phyloP scores from a whole-genome alignment of 2,329 filamentous ascomycete species.

The Colletotrichum lentis region DNA sequence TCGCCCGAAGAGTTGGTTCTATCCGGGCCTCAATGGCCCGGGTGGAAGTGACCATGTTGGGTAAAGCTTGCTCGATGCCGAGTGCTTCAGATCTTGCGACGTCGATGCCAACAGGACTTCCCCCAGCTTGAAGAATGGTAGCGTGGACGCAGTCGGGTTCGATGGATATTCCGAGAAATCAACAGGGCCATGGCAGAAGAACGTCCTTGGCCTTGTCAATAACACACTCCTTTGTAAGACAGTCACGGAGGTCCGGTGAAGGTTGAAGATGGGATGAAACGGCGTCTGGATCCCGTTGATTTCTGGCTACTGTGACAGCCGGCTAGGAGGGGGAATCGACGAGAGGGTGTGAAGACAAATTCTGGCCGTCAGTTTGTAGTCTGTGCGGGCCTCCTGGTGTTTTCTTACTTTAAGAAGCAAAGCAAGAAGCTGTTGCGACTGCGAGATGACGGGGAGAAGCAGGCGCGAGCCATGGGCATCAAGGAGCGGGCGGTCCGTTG shows the following conservation, averaged over 20 bases:
- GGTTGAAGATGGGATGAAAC: slow-evolving; percentile 21
- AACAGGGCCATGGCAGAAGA: not conserved
- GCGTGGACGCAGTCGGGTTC: not conserved
- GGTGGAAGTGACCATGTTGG: not conserved
- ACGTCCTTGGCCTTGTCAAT: not conserved
- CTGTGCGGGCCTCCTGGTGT: not conserved
- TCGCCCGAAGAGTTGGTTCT: not conserved
- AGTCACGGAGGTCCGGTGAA: slow-evolving; percentile 23
- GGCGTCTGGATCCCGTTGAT: not conserved
- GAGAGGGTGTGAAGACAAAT: not conserved
- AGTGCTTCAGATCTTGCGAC: slow-evolving; percentile 1
- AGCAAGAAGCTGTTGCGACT: too few species aligned
- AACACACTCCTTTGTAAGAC: not conserved
- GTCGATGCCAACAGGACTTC: not conserved
- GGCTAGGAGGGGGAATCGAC: slow-evolving; percentile 1
- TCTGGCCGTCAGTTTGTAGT: not conserved
- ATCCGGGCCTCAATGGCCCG: not conserved
- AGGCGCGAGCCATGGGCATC: not conserved
- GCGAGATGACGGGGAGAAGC: not conserved
- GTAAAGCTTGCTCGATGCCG: slow-evolving; percentile 14
- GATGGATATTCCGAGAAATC: not conserved
- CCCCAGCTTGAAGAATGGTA: too few species aligned
- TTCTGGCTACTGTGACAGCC: not conserved
- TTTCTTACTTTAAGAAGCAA: too few species aligned
- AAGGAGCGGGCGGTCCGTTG: not conserved